Conservation (phyloP, 139 green algal genomes). For the Raphidocelis subcapitata region DNA sequence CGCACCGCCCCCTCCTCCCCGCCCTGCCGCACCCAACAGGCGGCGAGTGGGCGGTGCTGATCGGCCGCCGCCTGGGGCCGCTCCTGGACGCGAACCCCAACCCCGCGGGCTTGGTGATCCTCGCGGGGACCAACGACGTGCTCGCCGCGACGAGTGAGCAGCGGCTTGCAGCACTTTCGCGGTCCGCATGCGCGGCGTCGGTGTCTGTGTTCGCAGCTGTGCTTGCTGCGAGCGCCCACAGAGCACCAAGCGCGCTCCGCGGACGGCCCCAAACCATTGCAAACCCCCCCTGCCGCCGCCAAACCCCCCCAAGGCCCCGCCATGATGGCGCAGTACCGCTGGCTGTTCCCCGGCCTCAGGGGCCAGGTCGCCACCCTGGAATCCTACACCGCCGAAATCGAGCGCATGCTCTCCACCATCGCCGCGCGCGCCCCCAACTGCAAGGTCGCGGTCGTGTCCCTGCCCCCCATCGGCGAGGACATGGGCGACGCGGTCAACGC, state of each 20-base stretch:
- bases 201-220: not conserved
- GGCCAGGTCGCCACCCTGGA: not conserved
- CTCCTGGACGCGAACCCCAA: conserved; percentile 1
- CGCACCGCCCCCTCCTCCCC: not conserved
- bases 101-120: conserved; percentile 5
- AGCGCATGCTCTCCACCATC: not conserved
- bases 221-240: not conserved
- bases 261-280: not conserved
- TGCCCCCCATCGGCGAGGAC: conserved; percentile 4
- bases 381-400: not conserved
- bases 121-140: conserved; percentile 20
- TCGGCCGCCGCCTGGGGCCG: not conserved
- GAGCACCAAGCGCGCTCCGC: not conserved
- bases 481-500: not conserved
- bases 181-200: too few relatives aligned
- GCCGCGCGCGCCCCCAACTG: not conserved
- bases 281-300: not conserved
- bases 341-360: not conserved
- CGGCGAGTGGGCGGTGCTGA: not conserved
- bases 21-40: not conserved
- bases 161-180: too few relatives aligned
- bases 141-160: not conserved
- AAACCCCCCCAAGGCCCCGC: not conserved
- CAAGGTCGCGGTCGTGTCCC: conserved; percentile 2
- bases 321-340: not conserved